Evolutionary conservation across 495 filamentous ascomycete species (phyloP), one percentile per base, ranked within the genome.

Genomic region (Rhypophila decipiens): DNA sequence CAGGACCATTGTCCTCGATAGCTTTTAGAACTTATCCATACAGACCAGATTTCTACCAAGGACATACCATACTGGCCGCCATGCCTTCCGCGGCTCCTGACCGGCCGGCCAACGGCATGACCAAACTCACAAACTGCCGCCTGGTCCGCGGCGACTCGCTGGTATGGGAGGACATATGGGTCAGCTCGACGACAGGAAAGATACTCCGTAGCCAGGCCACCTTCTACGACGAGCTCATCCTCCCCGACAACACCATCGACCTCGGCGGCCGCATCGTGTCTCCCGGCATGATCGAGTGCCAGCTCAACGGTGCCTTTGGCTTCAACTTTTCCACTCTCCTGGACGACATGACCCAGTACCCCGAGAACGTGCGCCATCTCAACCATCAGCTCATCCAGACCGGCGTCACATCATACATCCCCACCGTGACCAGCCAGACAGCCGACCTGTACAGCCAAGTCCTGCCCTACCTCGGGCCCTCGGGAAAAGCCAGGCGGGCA

Each of bases 291-390:
- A 87, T 94, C 56, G 88, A 95, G 56, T 81, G 86, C 39, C 88
- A 95, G 59, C 75, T 91, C 38, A 95, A 95, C 56, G 88, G 88
- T 35, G 86, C 83, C 5, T 85, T 85, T 50, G 88, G 88, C 38
- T 88, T 91, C 69, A 87, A 93, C 67, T 91, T 91, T 63, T 90
- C 86, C 1, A 69, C 74, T 1, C 69, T 87, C 2, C 78, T 84
- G 5, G 76, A 82, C n/a, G 74, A 82, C 36, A 71, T 77, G 33
- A 72, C 77, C 12, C 69, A 73, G 39, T 94, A 91, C 60, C 72
- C 76, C 39, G 80, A 85, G 56, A 79, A 77, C 15, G 62, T 93
- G 29, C 71, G 73, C 47, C 67, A 75, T 34, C 72, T 90, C 33
- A 90, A 90, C 59, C 77, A 70, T 38, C 73, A 75, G 23, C 67